A percentile compares a stretch with the other conserved stretches of the same genome.
Conservation (phyloP, 2,329 filamentous ascomycete genomes). For the Ambrosiella xylebori region DNA sequence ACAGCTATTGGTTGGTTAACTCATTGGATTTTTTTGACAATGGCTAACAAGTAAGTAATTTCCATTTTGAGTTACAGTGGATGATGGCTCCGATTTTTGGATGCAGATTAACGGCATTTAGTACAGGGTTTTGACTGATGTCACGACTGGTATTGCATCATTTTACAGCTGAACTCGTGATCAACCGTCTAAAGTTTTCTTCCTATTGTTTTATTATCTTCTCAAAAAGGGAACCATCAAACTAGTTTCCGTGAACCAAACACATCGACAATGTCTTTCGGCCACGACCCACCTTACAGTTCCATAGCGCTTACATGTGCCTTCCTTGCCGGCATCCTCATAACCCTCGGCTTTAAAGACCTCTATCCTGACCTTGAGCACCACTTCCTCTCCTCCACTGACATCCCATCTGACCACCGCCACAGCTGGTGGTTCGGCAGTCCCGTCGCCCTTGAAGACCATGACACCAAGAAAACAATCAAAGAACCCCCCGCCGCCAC, state of each 20-base stretch:
- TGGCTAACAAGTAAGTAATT: too few relatives aligned
- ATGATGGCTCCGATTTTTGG: neutral
- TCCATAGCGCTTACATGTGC: slow-evolving; percentile 50
- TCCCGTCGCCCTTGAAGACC: slow-evolving; percentile 24
- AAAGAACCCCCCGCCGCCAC: neutral
- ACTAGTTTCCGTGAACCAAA: too few relatives aligned
- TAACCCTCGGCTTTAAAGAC: slow-evolving; percentile 66
- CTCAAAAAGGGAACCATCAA: too few relatives aligned
- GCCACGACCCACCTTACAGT: slow-evolving; percentile 44
- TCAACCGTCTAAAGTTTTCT: neutral
- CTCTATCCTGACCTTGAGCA: slow-evolving; percentile 58
- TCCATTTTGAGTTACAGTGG: neutral
- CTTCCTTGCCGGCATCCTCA: slow-evolving; percentile 59
- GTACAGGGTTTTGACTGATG: neutral
- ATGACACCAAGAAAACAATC: neutral
- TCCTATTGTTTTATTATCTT: neutral
- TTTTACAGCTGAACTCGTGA: slow-evolving; percentile 1
- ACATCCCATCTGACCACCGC: slow-evolving; percentile 15
- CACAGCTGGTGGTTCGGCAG: slow-evolving; percentile 29
- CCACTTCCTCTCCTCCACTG: slow-evolving; percentile 34
- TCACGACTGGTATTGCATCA: slow-evolving; percentile 4
- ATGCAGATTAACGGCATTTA: neutral
- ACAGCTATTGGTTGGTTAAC: too few relatives aligned
- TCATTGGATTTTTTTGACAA: too few relatives aligned
- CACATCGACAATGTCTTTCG: slow-evolving; percentile 35